Evolutionary conservation across 192 early-diverging fungal species (phyloP), one percentile per base, ranked within the genome.

Genomic region (Gryganskiella cystojenkinii): DNA sequence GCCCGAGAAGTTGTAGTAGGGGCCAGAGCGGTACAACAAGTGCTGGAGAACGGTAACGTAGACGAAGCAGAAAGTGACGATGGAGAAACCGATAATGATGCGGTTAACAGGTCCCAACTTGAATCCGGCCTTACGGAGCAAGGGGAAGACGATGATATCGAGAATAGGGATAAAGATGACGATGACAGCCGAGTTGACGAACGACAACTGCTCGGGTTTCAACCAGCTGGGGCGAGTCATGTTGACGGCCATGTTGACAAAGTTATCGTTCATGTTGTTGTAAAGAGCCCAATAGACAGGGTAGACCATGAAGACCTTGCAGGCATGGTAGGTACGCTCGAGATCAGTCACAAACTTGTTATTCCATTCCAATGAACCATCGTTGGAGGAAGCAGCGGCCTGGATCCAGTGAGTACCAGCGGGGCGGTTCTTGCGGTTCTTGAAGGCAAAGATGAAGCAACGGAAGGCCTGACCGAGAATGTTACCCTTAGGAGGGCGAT

Each of bases 251-350:
- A 88, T 87, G 67, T 87, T 88, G 28, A 88, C 71, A 79, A 90
- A 75, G 69, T 90, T 90, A 70, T 90, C 88, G 46, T 85, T 87
- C 70, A 90, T 88, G 65, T 90, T 87, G 43, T 80, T 82, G 69
- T 90, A 90, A 66, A 86, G 81, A 47, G 88, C 85, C 88, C 88
- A 90, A 79, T 84, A 90, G 50, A 90, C 67, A 19, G 88, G 88
- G 76, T 83, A 90, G 59, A 82, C 84, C 59, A 87, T 44, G 71
- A 90, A 88, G 58, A 90, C 84, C 80, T 90, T 90, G 88, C 87
- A 90, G 52, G 88, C 84, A 37, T 84, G 79, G 55, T 87, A 78
- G 9, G 85, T 84, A 11, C 69, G 68, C 45, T 82, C 74, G 52
- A 90, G 81, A 71, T 90, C 88, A 22, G 80, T 60, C 25, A 90